These are phyloP conservation scores for Cafeteria roenbergensis DNA, from an alignment of 108 stramenopile genomes.

Conservation along the genomic window DNA sequence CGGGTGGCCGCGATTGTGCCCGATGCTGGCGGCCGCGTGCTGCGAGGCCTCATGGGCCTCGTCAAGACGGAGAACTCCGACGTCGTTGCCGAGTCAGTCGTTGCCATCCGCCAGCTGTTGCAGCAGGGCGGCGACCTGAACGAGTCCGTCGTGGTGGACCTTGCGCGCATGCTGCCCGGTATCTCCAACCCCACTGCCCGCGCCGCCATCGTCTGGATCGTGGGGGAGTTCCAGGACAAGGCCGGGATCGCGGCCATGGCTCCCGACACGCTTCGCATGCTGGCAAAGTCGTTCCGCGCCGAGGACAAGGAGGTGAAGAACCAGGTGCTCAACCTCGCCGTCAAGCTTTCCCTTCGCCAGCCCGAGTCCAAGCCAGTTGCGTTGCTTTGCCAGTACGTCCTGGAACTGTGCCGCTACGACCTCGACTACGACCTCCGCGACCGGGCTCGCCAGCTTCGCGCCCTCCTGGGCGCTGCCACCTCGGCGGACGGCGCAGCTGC, in stretches of 20 bases:
- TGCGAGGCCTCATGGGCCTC: slow-evolving; percentile 67
- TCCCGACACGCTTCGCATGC: slow-evolving; percentile 63
- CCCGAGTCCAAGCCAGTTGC: slow-evolving; percentile 25
- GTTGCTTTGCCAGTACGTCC: slow-evolving; percentile 65
- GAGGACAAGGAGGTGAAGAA: slow-evolving; percentile 59
- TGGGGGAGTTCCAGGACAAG: slow-evolving; percentile 27
- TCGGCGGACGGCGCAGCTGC: slow-evolving; percentile 33
- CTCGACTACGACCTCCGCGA: slow-evolving; percentile 80
- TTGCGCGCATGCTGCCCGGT: slow-evolving; percentile 28
- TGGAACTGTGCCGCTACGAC: slow-evolving; percentile 81
- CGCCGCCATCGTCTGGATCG: slow-evolving; percentile 38
- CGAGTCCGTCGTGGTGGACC: neutral
- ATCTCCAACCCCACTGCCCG: slow-evolving; percentile 38
- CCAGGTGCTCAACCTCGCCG: slow-evolving; percentile 79
- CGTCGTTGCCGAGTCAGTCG: slow-evolving; percentile 76
- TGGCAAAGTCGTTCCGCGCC: slow-evolving; percentile 56
- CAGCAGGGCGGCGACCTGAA: slow-evolving; percentile 33
- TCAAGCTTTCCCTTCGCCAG: slow-evolving; percentile 47
- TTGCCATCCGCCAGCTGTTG: slow-evolving; percentile 67
- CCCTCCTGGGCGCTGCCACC: slow-evolving; percentile 51
- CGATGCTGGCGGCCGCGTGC: slow-evolving; percentile 62
- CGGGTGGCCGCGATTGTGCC: slow-evolving; percentile 63
- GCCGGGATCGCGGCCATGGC: slow-evolving; percentile 31
- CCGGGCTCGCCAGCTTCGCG: slow-evolving; percentile 71
- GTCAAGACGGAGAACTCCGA: slow-evolving; percentile 50